Evolutionary conservation across 768 basidiomycete species (phyloP), one percentile per base, ranked within the genome.

Genomic region (Lentinula raphanica): DNA sequence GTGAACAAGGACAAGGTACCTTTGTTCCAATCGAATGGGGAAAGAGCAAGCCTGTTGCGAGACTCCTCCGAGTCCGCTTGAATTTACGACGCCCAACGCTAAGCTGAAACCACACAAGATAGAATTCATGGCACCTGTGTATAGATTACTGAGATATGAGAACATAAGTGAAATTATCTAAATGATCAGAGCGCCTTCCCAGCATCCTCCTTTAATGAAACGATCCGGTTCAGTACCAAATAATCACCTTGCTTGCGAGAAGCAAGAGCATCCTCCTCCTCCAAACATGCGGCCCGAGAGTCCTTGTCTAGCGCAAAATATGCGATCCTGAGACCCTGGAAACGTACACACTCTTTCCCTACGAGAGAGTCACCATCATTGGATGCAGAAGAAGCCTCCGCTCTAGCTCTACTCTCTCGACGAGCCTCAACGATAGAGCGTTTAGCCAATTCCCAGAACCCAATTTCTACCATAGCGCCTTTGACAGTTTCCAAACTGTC

Each of bases 231-330:
- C 19, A 98, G 76, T 13, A 97, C 83, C 40, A 98, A 65, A 68
- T 80, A 81, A 70, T 97, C 95, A 5, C 88, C 92, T 58, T 87
- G 84, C 44, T 76, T 78, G 44, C 76, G 73, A 2, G 74, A 76
- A 2, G 78, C 70, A 25, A 68, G 64, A 17, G 66, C 72, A 1
- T 72, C 74, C 1, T 73, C 79, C 5, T 86, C 82, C 13, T 86
- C 81, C 28, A 96, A 69, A 56, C 79, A 82, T 15, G 80, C 82
- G 35, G 94, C 65, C 35, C 80, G 77, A 36, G 94, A 76, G 65
- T 98, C 95, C 70, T 86, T 88, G 70, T 99, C 97, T 27, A 98
- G 76, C 19, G 92, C 83, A 67, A 99, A 98, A 76, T 98, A 99
- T 2, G 89, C 97, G 48, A 98, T 87, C 9, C 97, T 86, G 67